Conservation (phyloP, 345 rosid genomes). For the Mallotus nudiflorus region DNA sequence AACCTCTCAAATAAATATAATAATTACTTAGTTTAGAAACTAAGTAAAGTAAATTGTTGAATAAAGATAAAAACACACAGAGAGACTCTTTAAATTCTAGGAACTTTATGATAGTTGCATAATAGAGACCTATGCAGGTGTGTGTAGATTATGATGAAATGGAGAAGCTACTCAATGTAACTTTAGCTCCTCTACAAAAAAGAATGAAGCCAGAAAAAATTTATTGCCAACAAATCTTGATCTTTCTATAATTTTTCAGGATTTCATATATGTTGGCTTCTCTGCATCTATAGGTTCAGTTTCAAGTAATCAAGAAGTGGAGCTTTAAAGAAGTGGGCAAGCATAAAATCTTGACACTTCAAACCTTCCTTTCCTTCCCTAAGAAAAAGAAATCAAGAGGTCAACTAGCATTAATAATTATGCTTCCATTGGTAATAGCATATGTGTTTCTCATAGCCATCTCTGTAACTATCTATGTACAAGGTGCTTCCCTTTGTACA, state of each 20-base stretch:
- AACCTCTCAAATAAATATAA: too few relatives aligned
- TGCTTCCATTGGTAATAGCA: neutral
- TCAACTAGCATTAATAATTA: neutral
- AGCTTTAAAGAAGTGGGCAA: constrained; percentile 17
- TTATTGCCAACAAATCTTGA: constrained; percentile 3
- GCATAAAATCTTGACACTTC: constrained; percentile 15
- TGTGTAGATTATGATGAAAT: constrained; percentile 18
- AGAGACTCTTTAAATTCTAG: too few relatives aligned
- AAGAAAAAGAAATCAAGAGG: too few relatives aligned
- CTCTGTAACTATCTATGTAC: neutral
- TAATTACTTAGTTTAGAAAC: too few relatives aligned
- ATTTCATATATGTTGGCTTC: constrained; percentile 22
- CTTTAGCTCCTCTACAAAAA: constrained; percentile 13
- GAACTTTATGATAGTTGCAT: too few relatives aligned
- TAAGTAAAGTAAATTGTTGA: too few relatives aligned
- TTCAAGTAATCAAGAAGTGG: constrained; percentile 20
- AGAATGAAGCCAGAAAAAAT: constrained; percentile 3
- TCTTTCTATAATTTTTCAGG: neutral
- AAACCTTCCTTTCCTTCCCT: constrained; percentile 20
- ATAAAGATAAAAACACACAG: too few relatives aligned
- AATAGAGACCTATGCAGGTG: constrained; percentile 16
- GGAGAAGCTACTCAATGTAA: constrained; percentile 16
- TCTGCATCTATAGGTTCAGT: constrained; percentile 20
- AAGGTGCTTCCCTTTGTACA: constrained; percentile 21
- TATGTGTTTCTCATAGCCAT: neutral